Evolutionary conservation across 192 early-diverging fungal species (phyloP).

Genomic region (Rhizoclosmatium globosum): DNA sequence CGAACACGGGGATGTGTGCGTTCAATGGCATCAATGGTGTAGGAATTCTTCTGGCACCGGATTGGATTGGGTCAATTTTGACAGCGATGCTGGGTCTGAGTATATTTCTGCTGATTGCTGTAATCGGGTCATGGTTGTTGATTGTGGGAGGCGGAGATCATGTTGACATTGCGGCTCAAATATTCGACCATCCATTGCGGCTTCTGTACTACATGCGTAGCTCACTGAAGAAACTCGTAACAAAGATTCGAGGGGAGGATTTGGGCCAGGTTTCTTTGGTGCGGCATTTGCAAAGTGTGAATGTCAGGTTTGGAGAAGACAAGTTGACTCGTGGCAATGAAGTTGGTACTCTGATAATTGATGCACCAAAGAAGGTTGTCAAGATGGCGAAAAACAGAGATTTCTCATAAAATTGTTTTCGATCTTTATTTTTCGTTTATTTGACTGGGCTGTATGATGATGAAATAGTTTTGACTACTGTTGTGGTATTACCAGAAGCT

Average conservation of each 20-base stretch:
- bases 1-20: not conserved
- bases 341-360: not conserved
- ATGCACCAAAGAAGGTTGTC: slow-evolving; percentile 14
- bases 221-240: not conserved
- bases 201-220: slow-evolving; percentile 16
- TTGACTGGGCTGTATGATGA: too few species aligned
- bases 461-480: too few species aligned
- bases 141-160: not conserved
- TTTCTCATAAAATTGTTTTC: too few species aligned
- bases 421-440: too few species aligned
- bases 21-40: not conserved
- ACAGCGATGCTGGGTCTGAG: not conserved
- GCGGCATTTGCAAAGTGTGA: not conserved
- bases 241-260: slow-evolving; percentile 3
- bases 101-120: not conserved
- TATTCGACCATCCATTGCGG: slow-evolving; percentile 12
- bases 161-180: not conserved
- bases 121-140: slow-evolving; percentile 1
- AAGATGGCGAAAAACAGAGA: slow-evolving; percentile 11
- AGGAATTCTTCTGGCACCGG: not conserved
- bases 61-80: not conserved
- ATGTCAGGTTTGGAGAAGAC: slow-evolving; percentile 10
- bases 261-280: not conserved
- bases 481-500: too few species aligned
- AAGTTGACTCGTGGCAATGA: not conserved